Conservation (phyloP, 352 stramenopile genomes). For the Phytophthora brassicae region DNA sequence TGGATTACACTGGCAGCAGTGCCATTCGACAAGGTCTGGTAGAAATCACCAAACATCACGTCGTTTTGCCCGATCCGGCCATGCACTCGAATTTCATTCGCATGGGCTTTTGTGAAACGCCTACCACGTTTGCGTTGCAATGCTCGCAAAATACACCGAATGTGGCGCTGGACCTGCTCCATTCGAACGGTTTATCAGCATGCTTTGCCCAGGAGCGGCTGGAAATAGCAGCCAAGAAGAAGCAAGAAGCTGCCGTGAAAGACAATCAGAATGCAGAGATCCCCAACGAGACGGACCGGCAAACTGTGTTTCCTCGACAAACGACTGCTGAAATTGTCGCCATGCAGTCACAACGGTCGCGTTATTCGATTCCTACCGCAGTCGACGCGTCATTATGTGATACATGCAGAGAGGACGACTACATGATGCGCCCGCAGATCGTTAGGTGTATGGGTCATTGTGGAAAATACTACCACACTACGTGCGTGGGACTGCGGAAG, state of each 20-base stretch:
- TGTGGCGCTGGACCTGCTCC: constrained; percentile 70
- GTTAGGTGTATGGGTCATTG: constrained; percentile 59
- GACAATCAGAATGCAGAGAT: constrained; percentile 20
- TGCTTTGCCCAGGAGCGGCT: constrained; percentile 47
- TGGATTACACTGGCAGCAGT: constrained; percentile 71
- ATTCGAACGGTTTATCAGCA: constrained; percentile 57
- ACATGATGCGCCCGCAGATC: constrained; percentile 79
- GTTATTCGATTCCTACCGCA: constrained; percentile 45
- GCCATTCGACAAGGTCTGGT: constrained; percentile 70
- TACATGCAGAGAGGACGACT: constrained; percentile 79
- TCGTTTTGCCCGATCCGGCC: constrained; percentile 68
- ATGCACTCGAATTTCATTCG: constrained; percentile 85
- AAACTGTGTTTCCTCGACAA: constrained; percentile 38
- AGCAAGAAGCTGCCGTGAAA: constrained; percentile 9
- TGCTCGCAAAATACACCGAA: constrained; percentile 78
- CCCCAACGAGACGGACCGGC: constrained; percentile 12
- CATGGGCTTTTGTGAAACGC: constrained; percentile 74
- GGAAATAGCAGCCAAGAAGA: constrained; percentile 22
- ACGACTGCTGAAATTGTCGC: constrained; percentile 74
- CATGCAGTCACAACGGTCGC: constrained; percentile 64
- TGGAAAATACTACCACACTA: constrained; percentile 67
- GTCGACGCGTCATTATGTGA: constrained; percentile 42
- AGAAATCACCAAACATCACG: constrained; percentile 82
- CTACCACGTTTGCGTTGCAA: constrained; percentile 79
- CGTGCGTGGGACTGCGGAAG: constrained; percentile 71